phyloP scores from a whole-genome alignment of 2,329 filamentous ascomycete species.

The Xylaria sp. region DNA sequence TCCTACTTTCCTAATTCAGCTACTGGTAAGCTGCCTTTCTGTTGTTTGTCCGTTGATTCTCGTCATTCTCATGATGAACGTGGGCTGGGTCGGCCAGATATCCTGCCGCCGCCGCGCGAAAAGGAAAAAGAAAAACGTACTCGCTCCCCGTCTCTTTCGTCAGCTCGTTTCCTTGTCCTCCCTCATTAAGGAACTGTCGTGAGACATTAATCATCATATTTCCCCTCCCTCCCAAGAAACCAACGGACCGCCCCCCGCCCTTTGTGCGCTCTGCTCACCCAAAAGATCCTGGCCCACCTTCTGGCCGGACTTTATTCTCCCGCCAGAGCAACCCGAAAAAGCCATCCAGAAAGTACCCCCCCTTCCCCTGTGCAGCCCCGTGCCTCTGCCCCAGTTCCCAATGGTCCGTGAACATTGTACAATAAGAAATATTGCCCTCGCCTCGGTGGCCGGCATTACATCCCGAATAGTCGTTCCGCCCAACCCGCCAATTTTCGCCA shows the following conservation, averaged over 20 bases:
- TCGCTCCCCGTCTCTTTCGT: conserved; percentile 21
- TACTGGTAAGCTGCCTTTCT: conserved; percentile 28
- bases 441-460: conserved; percentile 26
- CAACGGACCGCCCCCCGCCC: conserved; percentile 17
- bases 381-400: neutral
- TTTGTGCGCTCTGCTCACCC: conserved; percentile 20
- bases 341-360: conserved; percentile 14
- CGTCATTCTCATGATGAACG: conserved; percentile 30
- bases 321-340: conserved; percentile 14
- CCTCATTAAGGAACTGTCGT: conserved; percentile 29
- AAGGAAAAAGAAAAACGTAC: conserved; percentile 9
- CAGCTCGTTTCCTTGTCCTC: conserved; percentile 19
- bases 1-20: conserved; percentile 16
- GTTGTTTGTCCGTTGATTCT: conserved; percentile 28
- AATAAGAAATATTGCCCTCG: conserved; percentile 32
- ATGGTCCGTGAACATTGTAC: conserved; percentile 36
- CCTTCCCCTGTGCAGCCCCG: conserved; percentile 7
- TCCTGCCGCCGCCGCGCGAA: conserved; percentile 9
- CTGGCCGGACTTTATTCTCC: conserved; percentile 19
- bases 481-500: conserved; percentile 39
- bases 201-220: conserved; percentile 36
- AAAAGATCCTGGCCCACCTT: conserved; percentile 24
- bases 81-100: conserved; percentile 3
- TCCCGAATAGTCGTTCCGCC: conserved; percentile 24
- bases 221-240: conserved; percentile 23